These are phyloP conservation scores for Fusarium sp. DNA, from an alignment of 2,329 filamentous ascomycete species.

Conservation along the genomic window DNA sequence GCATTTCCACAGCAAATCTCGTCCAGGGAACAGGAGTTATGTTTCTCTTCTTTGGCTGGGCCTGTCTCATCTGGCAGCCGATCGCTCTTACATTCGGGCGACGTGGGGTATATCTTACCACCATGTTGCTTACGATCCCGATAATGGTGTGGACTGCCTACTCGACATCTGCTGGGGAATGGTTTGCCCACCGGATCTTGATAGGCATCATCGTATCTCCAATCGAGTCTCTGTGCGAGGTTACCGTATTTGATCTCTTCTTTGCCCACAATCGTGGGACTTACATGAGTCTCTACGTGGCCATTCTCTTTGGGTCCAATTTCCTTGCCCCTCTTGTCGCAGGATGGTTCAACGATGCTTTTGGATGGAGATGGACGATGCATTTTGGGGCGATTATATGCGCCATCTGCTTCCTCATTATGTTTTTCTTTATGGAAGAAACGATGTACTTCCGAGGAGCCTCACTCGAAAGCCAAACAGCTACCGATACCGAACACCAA, in stretches of 20 bases:
- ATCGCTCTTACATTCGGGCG: neutral
- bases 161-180: neutral
- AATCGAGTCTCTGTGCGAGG: neutral
- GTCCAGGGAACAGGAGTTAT: neutral
- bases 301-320: neutral
- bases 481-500: neutral
- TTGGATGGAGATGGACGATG: neutral
- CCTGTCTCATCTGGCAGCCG: neutral
- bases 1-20: neutral
- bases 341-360: neutral
- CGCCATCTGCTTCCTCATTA: neutral
- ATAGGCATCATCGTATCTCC: neutral
- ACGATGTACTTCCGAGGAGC: neutral
- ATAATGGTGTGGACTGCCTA: conserved; percentile 3
- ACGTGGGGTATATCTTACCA: neutral
- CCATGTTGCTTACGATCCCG: neutral
- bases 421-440: conserved; percentile 6
- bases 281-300: conserved; percentile 4
- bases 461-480: neutral
- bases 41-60: conserved; percentile 1
- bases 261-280: neutral
- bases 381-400: neutral
- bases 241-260: neutral
- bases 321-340: neutral
- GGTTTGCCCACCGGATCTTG: neutral